Conservation (phyloP, 2,329 filamentous ascomycete species). For the Colletotrichum orchidophilum region DNA sequence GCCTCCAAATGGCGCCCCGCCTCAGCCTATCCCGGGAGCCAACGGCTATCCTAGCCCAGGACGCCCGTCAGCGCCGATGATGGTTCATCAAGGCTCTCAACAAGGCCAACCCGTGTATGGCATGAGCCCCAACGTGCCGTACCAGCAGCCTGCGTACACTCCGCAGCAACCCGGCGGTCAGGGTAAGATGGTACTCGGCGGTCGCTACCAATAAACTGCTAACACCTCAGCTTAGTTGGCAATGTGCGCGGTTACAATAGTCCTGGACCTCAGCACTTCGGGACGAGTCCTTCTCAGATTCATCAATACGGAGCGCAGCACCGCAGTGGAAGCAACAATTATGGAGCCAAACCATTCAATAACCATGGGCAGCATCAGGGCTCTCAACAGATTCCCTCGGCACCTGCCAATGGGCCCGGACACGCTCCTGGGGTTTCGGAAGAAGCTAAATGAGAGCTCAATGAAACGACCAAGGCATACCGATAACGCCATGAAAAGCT, state of each 20-base stretch:
- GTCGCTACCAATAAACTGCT: conserved; percentile 41
- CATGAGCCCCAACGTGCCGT: conserved; percentile 79
- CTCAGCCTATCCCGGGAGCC: conserved; percentile 69
- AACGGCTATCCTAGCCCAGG: conserved; percentile 91
- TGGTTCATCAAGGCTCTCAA: conserved; percentile 94
- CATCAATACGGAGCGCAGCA: conserved; percentile 71
- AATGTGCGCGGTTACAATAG: conserved; percentile 70
- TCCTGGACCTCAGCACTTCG: conserved; percentile 68
- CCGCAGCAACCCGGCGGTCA: conserved; percentile 74
- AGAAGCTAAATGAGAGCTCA: conserved; percentile 52
- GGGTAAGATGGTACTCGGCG: conserved; percentile 63
- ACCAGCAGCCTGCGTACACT: conserved; percentile 77
- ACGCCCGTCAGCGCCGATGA: conserved; percentile 82
- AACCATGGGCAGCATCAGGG: conserved; percentile 45
- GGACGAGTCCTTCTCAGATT: conserved; percentile 71
- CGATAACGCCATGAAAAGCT: conserved; percentile 2
- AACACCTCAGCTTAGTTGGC: conserved; percentile 61
- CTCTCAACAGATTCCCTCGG: conserved; percentile 51
- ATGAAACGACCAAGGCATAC: conserved; percentile 20
- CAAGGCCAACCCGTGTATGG: conserved; percentile 84
- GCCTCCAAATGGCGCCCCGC: conserved; percentile 63
- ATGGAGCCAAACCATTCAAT: conserved; percentile 60
- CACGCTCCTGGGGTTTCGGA: conserved; percentile 51
- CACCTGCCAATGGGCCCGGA: conserved; percentile 44
- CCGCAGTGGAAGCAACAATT: conserved; percentile 66